Evolutionary conservation across 164 flowering plant genomes (phyloP), one percentile per base, ranked within the genome.

Genomic region (Aristolochia contorta): DNA sequence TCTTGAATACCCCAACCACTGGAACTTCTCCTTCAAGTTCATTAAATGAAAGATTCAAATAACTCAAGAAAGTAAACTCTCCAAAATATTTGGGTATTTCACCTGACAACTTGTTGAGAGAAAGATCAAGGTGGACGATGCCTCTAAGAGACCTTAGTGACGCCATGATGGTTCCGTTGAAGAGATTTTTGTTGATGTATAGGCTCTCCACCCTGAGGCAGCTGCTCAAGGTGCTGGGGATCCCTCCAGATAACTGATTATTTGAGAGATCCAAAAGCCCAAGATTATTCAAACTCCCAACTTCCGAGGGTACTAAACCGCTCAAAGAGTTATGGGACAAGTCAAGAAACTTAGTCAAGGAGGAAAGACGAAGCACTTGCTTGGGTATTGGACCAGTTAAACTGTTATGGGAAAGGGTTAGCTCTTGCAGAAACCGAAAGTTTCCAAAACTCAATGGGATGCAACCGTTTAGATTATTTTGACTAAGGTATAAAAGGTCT

Each of bases 21-120:
- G 85, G 83, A 18, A 81, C 75, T 47, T 70, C 72, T 6, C 81
- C 81, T 15, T 77, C 75, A 12, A 81, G 27, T 20, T 69, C 30
- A 47, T 81, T 81, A 65, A 47, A 73, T 16, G 85, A 79, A 1
- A 81, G 46, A 60, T 79, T 68, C 6, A 78, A 51, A 13, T 48
- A 16, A n/a, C 37, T n/a, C 50, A 78, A 19, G 14, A 21, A 52
- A 2, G 19, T 24, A 14, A 74, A 24, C 6, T 49, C 56, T n/a
- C 32, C 63, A 3, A 77, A 50, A 33, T 48, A 67, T 16, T 24
- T 15, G 16, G 80, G 78, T 48, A 75, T 72, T 18, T 12, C 16
- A 0, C 81, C 77, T 0, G 72, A 62, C 27, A 78, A 68, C 2
- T 68, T 70, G 60, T 77, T 77, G 3, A 51, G 19, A 0, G 80